Evolutionary conservation across 2,329 filamentous ascomycete species (phyloP), one percentile per base, ranked within the genome.

Genomic region (Penicillium sp.): DNA sequence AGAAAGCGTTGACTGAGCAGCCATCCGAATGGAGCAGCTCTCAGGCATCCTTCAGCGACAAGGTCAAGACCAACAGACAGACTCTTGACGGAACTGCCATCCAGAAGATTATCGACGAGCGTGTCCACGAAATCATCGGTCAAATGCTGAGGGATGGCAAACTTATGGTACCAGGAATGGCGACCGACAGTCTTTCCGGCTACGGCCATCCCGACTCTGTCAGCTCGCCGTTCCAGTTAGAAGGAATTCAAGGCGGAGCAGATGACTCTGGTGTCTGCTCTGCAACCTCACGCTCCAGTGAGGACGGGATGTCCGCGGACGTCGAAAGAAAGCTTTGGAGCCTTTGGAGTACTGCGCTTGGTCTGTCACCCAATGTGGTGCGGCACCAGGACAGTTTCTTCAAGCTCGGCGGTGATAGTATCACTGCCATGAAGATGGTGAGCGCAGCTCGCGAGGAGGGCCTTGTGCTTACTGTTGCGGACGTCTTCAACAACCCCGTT

Each of bases 401-500:
- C 62, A 70, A 73, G 29, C 48, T 76, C 16, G 74, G 74, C 9
- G 74, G 74, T 24, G 74, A 76, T 50, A 75, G 72, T 56, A 74
- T 76, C 47, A 70, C 67, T 19, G 74, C 74, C 5, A 76, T 76
- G 73, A 74, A 69, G 39, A 69, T 76, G 59, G 74, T 74, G 18
- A 71, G 72, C 44, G 71, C 70, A 26, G 74, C 73, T 26, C 69
- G 73, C 6, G 72, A 75, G 28, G 69, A 73, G 19, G 74, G 74
- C 13, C 51, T 77, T 47, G 66, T 67, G 23, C 63, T 79, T 46
- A 76, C 74, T 6, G 75, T 78, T 16, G 73, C 74, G 5, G 74
- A 77, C 59, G 71, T 77, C 34, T 79, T 78, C 67, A 67, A 69
- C 37, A 72, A 76, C 49, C 73, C 72, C 21, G 64, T 73, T 0